A percentile compares a stretch with the other conserved stretches of the same genome.
Evolutionary conservation across 805 yeast species (phyloP).

Genomic region (Suhomyces tanzawaensis): DNA sequence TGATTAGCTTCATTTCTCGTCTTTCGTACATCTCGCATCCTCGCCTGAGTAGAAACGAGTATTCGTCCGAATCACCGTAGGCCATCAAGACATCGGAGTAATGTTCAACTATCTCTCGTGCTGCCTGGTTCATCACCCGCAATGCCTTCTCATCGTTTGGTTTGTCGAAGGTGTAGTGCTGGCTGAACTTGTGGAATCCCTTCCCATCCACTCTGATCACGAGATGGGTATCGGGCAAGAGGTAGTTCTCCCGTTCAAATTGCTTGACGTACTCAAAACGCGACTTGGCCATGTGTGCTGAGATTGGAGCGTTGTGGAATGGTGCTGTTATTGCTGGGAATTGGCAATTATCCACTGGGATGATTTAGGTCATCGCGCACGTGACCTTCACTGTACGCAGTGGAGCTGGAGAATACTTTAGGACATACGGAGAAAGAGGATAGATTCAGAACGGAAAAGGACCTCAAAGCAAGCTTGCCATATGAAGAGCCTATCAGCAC

Average conservation of each 20-base stretch:
- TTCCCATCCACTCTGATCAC: constrained; percentile 90
- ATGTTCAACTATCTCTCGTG: constrained; percentile 57
- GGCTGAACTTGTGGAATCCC: constrained; percentile 86
- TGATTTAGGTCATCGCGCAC: too few species aligned
- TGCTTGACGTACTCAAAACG: constrained; percentile 81
- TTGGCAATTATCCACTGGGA: too few species aligned
- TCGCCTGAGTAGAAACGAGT: constrained; percentile 70
- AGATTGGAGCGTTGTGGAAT: background rate
- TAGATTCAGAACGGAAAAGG: too few species aligned
- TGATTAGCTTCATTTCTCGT: constrained; percentile 74
- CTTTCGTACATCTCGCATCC: constrained; percentile 74
- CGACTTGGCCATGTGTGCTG: constrained; percentile 72
- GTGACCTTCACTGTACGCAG: too few species aligned
- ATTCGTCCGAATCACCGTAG: constrained; percentile 96
- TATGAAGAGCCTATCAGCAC: too few species aligned
- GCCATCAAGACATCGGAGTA: constrained; percentile 77
- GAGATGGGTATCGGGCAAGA: constrained; percentile 78
- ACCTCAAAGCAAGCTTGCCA: too few species aligned
- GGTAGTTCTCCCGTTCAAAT: constrained; percentile 70
- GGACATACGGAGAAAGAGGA: too few species aligned
- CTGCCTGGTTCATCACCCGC: constrained; percentile 78
- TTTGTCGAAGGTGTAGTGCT: constrained; percentile 69
- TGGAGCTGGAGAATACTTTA: too few species aligned
- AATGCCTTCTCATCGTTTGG: constrained; percentile 86
- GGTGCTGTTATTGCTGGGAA: too few species aligned